Percentiles rank a stretch among this genome's conserved stretches.
Evolutionary conservation across 257 asterid species (phyloP).

Genomic region (Coffea canephora): DNA sequence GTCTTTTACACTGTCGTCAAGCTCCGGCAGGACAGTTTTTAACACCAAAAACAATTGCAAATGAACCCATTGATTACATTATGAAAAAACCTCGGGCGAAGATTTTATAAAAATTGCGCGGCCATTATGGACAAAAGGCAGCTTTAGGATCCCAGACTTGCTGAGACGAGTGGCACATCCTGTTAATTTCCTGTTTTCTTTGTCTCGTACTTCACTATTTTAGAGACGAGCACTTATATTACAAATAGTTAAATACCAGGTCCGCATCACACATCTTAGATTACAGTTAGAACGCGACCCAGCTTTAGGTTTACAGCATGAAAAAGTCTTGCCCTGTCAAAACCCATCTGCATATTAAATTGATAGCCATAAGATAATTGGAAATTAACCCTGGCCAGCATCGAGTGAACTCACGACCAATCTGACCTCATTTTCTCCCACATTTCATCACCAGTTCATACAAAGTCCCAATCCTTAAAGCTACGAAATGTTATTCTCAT

Average conservation of each 20-base stretch:
- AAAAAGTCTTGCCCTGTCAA: background rate
- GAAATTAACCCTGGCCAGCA: no score
- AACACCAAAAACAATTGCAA: background rate
- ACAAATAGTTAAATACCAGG: background rate
- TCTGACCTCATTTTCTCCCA: background rate
- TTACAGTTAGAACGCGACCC: background rate
- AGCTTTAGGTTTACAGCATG: background rate
- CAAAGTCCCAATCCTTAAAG: background rate
- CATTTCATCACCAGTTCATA: background rate
- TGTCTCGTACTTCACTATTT: background rate
- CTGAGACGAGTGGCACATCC: background rate
- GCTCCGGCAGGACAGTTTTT: background rate
- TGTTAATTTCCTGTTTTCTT: background rate
- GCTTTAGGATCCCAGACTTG: background rate
- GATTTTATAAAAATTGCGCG: conserved; percentile 4
- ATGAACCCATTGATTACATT: background rate
- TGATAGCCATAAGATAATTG: background rate
- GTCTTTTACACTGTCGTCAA: background rate
- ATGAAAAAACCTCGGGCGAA: background rate
- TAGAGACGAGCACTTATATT: background rate
- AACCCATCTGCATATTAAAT: background rate
- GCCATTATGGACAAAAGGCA: background rate
- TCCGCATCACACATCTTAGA: background rate
- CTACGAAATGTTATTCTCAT: no score
- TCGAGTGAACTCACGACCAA: background rate